Base-by-base conservation (phyloP, 352 stramenopile species). In the Lagenidium giganteum region DNA sequence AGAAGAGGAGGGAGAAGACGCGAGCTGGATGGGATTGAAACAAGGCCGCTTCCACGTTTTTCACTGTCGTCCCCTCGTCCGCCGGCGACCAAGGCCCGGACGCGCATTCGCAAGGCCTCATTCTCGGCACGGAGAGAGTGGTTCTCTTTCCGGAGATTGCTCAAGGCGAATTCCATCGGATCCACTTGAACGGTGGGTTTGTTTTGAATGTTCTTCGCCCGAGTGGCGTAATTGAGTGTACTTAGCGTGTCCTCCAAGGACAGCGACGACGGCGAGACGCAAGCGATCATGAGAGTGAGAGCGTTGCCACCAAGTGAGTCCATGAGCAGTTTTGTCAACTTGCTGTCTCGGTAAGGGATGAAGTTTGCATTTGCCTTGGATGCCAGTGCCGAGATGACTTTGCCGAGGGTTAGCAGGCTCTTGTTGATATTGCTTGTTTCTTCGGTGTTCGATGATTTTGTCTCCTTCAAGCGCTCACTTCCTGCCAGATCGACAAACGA, bases 401-500 rank as follows among this genome's bases (percentile, higher is more conserved):
- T 93, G 31, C 83, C 78, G 0, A 95, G 59, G 14, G 80, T 89
- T 9, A 91, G 55, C 18, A 95, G 54, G 22, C 70, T 88, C 42
- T 81, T 81, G 54, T 95, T 95, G 61, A 95, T 93, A 43, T 77
- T 89, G 44, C 68, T 83, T 8, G 73, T 87, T 59, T 92, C 79
- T 45, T 92, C 73, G 0, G 70, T 51, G 43, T 87, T 87, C 3
- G 59, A 64, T 18, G 71, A 85, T 22, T 77, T 77, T 28, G 79
- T 89, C 39, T 92, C 76, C 33, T 82, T 83, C 2, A 92, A 47
- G 0, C 79, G 64, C 50, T 92, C 79, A 37, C 76, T 87, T 13
- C 79, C 79, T 3, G 79, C 76, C 8, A 92, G 58, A 48, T 92
- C 79, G n/a, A 92, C 79, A 53, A 89, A 89, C 21, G 73, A 79